These are phyloP conservation scores for Sporothrix pallida DNA, from an alignment of 2,329 filamentous ascomycete species.

Conservation along the genomic window DNA sequence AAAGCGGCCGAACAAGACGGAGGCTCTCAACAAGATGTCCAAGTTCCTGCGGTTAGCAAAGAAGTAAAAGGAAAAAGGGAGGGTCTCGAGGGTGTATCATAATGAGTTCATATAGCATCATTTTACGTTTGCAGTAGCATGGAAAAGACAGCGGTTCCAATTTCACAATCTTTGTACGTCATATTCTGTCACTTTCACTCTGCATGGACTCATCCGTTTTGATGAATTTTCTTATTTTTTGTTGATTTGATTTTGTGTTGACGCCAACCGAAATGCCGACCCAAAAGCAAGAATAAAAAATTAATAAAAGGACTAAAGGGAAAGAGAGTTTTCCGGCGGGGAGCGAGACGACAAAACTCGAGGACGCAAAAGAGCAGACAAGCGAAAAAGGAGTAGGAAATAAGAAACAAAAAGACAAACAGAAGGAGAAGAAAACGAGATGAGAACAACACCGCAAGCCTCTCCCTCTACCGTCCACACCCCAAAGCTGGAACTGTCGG, in stretches of 20 bases:
- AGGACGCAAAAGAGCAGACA: neutral
- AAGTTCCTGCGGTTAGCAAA: conserved; percentile 39
- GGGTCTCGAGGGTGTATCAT: neutral
- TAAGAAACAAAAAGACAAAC: neutral
- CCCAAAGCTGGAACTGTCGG: conserved; percentile 9
- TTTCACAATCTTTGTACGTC: neutral
- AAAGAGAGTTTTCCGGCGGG: neutral
- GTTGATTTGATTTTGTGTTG: conserved; percentile 34
- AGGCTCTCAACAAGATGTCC: conserved; percentile 44
- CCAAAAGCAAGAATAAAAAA: conserved; percentile 34
- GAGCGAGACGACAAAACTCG: neutral
- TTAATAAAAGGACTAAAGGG: conserved; percentile 12
- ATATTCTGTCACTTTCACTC: neutral
- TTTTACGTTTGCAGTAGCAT: neutral
- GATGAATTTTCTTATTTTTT: conserved; percentile 28
- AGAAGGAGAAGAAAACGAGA: conserved; percentile 13
- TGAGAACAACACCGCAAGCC: neutral
- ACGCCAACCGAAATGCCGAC: conserved; percentile 39
- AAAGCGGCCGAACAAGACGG: conserved; percentile 42
- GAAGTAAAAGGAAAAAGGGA: conserved; percentile 31
- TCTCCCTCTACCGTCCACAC: conserved; percentile 9
- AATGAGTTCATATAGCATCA: neutral
- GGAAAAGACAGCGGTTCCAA: neutral
- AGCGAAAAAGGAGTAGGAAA: neutral
- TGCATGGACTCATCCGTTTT: conserved; percentile 3